Evolutionary conservation across 2,329 filamentous ascomycete species (phyloP).

Genomic region (Alternaria dauci): DNA sequence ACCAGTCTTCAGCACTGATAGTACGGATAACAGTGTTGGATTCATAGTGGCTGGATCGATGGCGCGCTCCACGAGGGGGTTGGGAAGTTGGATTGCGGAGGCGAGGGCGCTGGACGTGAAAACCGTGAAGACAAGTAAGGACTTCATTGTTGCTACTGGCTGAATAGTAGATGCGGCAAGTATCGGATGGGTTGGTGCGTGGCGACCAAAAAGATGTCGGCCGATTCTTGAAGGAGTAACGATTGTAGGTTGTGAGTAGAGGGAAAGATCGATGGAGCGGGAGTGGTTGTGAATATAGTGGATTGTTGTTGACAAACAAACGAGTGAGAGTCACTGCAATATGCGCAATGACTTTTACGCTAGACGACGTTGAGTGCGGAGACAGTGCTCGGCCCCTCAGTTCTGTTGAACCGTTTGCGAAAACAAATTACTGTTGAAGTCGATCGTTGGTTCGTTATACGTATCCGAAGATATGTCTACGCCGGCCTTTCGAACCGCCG

Average conservation of each 20-base stretch:
- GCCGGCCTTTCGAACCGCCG: background rate
- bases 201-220: background rate
- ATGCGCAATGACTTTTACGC: background rate
- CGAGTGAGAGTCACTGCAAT: constrained; percentile 4
- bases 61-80: constrained; percentile 13
- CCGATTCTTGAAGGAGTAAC: background rate
- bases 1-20: constrained; percentile 27
- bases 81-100: background rate
- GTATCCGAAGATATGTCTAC: background rate
- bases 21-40: constrained; percentile 22
- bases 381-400: constrained; percentile 2
- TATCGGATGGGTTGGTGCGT: background rate
- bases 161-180: background rate
- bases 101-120: constrained; percentile 3
- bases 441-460: background rate
- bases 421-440: constrained; percentile 1
- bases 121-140: background rate
- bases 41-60: constrained; percentile 25
- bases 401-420: background rate
- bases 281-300: background rate
- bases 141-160: constrained; percentile 13
- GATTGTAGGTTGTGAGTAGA: background rate
- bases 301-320: constrained; percentile 23
- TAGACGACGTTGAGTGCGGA: background rate
- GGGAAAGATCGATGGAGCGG: background rate